Conservation (phyloP, 192 early-diverging fungal genomes). For the Coemansia sp. region DNA sequence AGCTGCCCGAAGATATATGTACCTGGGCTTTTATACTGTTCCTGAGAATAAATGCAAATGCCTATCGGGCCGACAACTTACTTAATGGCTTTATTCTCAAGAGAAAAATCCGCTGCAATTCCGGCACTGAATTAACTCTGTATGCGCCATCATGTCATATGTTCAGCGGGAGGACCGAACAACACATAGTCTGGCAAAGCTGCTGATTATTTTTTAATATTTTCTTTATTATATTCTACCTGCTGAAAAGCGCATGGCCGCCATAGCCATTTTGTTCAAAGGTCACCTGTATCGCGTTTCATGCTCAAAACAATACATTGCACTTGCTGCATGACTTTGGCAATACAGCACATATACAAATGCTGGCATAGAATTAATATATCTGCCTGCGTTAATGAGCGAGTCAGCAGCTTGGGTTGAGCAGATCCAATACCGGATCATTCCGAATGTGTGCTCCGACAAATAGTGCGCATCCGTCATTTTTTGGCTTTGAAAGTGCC, state of each 20-base stretch:
- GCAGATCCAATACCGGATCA: background rate
- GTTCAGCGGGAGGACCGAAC: background rate
- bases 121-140: background rate
- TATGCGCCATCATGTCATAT: background rate
- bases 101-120: background rate
- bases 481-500: background rate
- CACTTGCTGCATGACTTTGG: background rate
- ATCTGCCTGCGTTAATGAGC: background rate
- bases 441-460: background rate
- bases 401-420: background rate
- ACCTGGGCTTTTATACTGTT: background rate
- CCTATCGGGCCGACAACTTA: background rate
- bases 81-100: background rate
- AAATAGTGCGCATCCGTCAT: background rate
- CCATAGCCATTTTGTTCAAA: background rate
- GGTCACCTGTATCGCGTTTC: slow-evolving; percentile 2
- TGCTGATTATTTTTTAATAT: slow-evolving; percentile 1
- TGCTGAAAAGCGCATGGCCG: slow-evolving; percentile 1
- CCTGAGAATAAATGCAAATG: background rate
- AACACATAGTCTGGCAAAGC: background rate
- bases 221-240: background rate
- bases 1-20: background rate
- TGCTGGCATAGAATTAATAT: background rate
- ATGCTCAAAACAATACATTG: background rate
- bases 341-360: background rate